Base-by-base conservation (phyloP, 768 basidiomycete species). In the Trametes cubensis region DNA sequence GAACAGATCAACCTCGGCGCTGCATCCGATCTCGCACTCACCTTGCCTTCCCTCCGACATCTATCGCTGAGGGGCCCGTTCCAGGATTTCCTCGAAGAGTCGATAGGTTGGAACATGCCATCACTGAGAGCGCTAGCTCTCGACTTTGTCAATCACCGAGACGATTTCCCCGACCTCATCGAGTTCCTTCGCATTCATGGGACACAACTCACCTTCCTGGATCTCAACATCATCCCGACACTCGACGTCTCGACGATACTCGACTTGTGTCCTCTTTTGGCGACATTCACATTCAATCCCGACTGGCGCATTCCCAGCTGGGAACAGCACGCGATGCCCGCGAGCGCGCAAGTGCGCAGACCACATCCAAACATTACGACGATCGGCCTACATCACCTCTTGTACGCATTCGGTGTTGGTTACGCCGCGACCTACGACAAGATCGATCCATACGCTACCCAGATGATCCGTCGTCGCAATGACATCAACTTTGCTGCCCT, bases 321-420 rank as follows among this genome's bases (percentile, higher is more conserved):
- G 42, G 64, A 69, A n/a, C 60, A 63, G 40, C 62, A 73, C 54
- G 18, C 59, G 42, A 39, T 77, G 52, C 71, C 69, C 4, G 71
- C 75, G 61, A 60, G 55, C 23, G 69, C 73, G 30, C 72, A 87
- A 10, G 79, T 81, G 11, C 76, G 78, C 57, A 76, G 75, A 11
- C 86, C 88, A 3, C 89, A 88, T 62, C 69, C 73, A 11, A 80
- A 80, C 44, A 82, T 92, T 63, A 79, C 71, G 0, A 80, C 83
- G 41, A 82, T 92, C 30, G 90, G 90, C 0, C 78, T 89, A 17
- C 87, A 92, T 66, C 87, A 88, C 10, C 79, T 90, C 11, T 73
- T 80, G 55, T 80, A 85, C 62, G 88, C 90, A 0, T 92, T 92
- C 67, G 87, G 87, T 1, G 86, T 85, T 6, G 86, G 85, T 28